These are phyloP conservation scores for Epichloe festucae DNA, from an alignment of 2,329 filamentous ascomycete species.

Conservation along the genomic window DNA sequence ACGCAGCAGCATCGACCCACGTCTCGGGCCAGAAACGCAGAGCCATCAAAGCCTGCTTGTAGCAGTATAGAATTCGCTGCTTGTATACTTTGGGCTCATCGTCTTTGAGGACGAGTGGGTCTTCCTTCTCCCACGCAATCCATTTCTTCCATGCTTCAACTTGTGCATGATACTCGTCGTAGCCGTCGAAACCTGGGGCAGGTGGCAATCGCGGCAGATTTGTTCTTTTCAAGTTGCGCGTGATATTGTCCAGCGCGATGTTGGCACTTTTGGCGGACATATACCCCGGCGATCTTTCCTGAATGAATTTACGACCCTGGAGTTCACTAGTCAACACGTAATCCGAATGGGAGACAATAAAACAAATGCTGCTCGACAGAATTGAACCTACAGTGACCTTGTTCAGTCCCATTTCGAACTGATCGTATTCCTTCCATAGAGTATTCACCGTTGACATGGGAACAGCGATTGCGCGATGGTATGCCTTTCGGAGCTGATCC, in stretches of 20 bases:
- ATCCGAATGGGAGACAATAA: not conserved
- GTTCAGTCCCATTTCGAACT: conserved; percentile 88
- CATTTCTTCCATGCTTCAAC: conserved; percentile 84
- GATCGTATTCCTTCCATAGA: conserved; percentile 95
- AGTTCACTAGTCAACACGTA: not conserved
- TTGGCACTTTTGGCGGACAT: conserved; percentile 92
- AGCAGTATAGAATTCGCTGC: conserved; percentile 73
- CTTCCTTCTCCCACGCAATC: conserved; percentile 91
- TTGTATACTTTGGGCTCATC: conserved; percentile 68
- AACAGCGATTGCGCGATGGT: conserved; percentile 77
- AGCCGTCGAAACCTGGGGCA: conserved; percentile 72
- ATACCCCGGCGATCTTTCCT: conserved; percentile 83
- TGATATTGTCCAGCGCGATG: conserved; percentile 82
- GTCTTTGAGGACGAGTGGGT: conserved; percentile 72
- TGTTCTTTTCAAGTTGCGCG: conserved; percentile 59
- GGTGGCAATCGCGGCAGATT: conserved; percentile 75
- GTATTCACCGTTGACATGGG: conserved; percentile 73
- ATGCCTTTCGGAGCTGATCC: conserved; percentile 82
- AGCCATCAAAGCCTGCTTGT: conserved; percentile 88
- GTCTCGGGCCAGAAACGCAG: conserved; percentile 90
- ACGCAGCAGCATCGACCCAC: conserved; percentile 90
- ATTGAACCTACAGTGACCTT: conserved; percentile 64
- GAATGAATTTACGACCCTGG: conserved; percentile 87
- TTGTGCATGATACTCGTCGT: conserved; percentile 72
- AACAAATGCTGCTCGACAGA: too few species aligned